These are phyloP conservation scores for Fragilaria crotonensis DNA, from an alignment of 108 stramenopile species.

Conservation along the genomic window DNA sequence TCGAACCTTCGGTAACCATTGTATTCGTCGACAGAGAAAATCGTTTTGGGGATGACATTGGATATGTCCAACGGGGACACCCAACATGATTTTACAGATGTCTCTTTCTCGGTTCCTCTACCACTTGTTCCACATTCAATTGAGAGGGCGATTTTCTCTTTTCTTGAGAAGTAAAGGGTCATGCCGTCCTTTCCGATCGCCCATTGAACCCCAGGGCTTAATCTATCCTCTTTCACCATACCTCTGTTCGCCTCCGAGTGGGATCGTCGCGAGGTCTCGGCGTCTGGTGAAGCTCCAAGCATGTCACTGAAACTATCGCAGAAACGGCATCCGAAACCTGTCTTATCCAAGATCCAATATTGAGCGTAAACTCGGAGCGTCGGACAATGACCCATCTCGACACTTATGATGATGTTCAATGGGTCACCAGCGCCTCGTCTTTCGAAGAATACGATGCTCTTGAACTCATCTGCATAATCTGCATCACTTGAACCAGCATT, in stretches of 20 bases:
- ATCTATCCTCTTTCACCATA: conserved; percentile 31
- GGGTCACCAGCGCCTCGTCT: conserved; percentile 38
- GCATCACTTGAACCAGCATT: conserved; percentile 32
- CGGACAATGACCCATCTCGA: conserved; percentile 58
- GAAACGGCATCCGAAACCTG: conserved; percentile 68
- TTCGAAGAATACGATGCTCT: conserved; percentile 52
- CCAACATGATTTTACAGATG: conserved; percentile 45
- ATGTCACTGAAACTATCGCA: conserved; percentile 52
- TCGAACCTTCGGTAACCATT: conserved; percentile 53
- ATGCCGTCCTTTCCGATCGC: conserved; percentile 67
- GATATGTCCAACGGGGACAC: conserved; percentile 58
- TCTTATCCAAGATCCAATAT: conserved; percentile 77
- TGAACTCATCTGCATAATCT: conserved; percentile 55
- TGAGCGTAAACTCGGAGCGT: conserved; percentile 59
- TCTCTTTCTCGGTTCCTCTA: conserved; percentile 2
- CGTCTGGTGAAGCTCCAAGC: conserved; percentile 45
- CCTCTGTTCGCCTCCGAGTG: conserved; percentile 26
- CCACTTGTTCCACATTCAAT: conserved; percentile 34
- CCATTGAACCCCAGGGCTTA: conserved; percentile 59
- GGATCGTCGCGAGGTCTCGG: conserved; percentile 47
- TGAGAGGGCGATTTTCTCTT: conserved; percentile 48
- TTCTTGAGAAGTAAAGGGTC: conserved; percentile 50
- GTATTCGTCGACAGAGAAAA: conserved; percentile 53
- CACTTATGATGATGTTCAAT: conserved; percentile 58
- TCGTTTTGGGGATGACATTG: conserved; percentile 68